Evolutionary conservation across 2,329 filamentous ascomycete species (phyloP).

Genomic region (Aspergillus carbonarius): DNA sequence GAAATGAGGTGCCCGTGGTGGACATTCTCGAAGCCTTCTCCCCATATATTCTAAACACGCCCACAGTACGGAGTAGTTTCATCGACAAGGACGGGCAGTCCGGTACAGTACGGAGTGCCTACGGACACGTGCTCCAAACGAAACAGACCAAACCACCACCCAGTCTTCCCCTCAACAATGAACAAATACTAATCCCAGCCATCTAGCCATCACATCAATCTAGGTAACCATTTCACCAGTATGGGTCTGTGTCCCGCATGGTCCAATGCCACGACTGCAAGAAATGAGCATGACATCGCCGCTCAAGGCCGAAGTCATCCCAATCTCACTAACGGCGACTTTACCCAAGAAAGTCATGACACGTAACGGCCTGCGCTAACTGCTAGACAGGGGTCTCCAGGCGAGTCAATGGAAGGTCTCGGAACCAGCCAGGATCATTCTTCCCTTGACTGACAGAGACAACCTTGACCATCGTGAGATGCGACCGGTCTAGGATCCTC

Average conservation of each 20-base stretch:
- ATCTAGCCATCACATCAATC: neutral
- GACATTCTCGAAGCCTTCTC: slow-evolving; percentile 1
- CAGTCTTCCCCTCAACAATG: neutral
- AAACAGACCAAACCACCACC: neutral
- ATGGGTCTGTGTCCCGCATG: neutral
- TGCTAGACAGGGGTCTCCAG: neutral
- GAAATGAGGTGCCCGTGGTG: neutral
- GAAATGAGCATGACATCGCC: neutral
- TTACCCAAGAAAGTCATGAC: slow-evolving; percentile 30
- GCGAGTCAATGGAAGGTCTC: neutral
- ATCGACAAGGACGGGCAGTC: neutral
- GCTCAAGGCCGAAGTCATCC: neutral
- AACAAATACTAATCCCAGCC: neutral
- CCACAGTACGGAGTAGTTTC: neutral
- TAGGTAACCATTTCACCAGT: neutral
- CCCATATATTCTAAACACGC: slow-evolving; percentile 2
- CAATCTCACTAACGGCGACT: slow-evolving; percentile 12
- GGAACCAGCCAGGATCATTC: neutral
- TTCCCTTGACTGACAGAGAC: neutral
- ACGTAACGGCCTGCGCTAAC: slow-evolving; percentile 27
- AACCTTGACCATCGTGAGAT: neutral
- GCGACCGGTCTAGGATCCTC: neutral
- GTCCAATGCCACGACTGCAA: neutral
- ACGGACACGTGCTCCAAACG: neutral
- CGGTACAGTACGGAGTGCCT: neutral